Evolutionary conservation across 495 filamentous ascomycete genomes (phyloP), one percentile per base, ranked within the genome.

Genomic region (Aspergillus saccharolyticus): DNA sequence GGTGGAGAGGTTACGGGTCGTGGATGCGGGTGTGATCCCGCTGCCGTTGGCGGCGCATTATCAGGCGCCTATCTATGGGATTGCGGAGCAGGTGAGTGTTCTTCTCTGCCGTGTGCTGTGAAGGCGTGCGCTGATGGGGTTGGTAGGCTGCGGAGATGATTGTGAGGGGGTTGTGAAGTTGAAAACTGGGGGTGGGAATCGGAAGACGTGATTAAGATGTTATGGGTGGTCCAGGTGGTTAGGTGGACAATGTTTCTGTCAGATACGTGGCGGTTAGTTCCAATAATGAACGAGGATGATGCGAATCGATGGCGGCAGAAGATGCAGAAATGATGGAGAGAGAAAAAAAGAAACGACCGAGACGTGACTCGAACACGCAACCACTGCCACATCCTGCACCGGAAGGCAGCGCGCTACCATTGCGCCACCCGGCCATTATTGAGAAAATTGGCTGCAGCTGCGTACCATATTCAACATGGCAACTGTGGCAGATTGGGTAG

Each of bases 1-100:
- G 1, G 59, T 74, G 12, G 39, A 66, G 7, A 59, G 63, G 17
- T 49, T 75, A 15, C 54, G 71, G 42, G 64, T 73, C 3, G 57
- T 64, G 1, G 71, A 74, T 53, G 60, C 71, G 0, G 70, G 71
- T n/a, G 66, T 74, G 0, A 66, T 71, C 44, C 70, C 69, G 5
- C 47, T 69, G 8, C 52, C 60, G 8, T 28, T 72, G n/a, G 61
- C 62, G 3, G 70, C 55, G 16, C 64, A 70, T 52, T 59, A 65
- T 17, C 66, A 71, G 54, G 67, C 67, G 3, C 46, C 67, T 8
- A 47, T 58, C 8, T 73, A 67, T 57, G 72, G 66, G 12, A 48
- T 70, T 46, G 70, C 66, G 25, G 69, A 75, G 46, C 47, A 30
- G 47, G 47, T 50, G 18, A 18, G 47, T 30, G 0, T 1, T 7